These are phyloP conservation scores for Tranzscheliella williamsii DNA, from an alignment of 1,284 basidiomycete species.

Conservation along the genomic window DNA sequence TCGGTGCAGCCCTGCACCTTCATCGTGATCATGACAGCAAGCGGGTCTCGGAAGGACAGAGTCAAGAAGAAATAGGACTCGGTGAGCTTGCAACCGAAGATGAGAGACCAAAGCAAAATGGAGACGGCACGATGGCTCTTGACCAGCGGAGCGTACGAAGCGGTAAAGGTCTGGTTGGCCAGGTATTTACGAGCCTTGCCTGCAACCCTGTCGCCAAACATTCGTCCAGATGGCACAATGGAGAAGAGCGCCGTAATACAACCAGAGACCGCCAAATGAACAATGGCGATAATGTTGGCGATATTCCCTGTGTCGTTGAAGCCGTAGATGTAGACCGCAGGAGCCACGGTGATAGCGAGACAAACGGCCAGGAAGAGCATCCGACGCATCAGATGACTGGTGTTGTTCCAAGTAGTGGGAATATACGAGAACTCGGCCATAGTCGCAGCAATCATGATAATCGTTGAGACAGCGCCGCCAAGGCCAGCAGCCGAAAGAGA, in stretches of 20 bases:
- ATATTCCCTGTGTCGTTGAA: slow-evolving; percentile 49
- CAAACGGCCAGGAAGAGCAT: slow-evolving; percentile 58
- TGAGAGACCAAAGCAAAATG: slow-evolving; percentile 56
- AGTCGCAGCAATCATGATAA: slow-evolving; percentile 59
- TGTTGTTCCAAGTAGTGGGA: slow-evolving; percentile 61
- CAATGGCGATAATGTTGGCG: slow-evolving; percentile 47
- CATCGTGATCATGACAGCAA: slow-evolving; percentile 59
- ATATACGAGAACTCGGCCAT: slow-evolving; percentile 59
- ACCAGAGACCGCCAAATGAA: slow-evolving; percentile 52
- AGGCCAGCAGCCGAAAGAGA: slow-evolving; percentile 55
- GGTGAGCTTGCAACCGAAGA: slow-evolving; percentile 61
- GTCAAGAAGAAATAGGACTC: slow-evolving; percentile 61
- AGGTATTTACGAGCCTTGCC: slow-evolving; percentile 60
- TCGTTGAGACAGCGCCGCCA: slow-evolving; percentile 58
- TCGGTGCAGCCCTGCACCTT: slow-evolving; percentile 57
- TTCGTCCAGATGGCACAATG: slow-evolving; percentile 55
- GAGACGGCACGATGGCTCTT: slow-evolving; percentile 51
- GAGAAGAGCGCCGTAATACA: slow-evolving; percentile 57
- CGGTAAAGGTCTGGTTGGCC: slow-evolving; percentile 61
- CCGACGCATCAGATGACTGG: slow-evolving; percentile 56
- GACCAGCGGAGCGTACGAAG: slow-evolving; percentile 54
- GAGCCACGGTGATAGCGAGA: slow-evolving; percentile 56
- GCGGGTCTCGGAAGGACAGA: slow-evolving; percentile 59
- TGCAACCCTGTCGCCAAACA: slow-evolving; percentile 60
- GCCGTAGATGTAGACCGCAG: slow-evolving; percentile 58